phyloP scores from a whole-genome alignment of 129 eudicot genomes.

The Kitagawia praeruptora region DNA sequence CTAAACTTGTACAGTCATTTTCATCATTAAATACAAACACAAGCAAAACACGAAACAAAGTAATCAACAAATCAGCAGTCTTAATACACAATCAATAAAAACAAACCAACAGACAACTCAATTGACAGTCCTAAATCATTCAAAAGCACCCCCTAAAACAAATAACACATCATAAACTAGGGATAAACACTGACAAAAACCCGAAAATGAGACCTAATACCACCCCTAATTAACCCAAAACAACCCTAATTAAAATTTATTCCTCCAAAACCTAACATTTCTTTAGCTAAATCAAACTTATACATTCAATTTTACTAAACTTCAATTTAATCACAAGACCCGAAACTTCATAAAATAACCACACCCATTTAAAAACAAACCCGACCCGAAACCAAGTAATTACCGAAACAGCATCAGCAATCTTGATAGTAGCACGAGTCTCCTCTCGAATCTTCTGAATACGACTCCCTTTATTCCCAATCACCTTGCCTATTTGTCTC shows the following conservation, averaged over 20 bases:
- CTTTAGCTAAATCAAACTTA: no score
- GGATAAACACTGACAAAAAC: no score
- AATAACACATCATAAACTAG: not conserved
- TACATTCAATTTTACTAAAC: no score
- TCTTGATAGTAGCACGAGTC: constrained; percentile 67
- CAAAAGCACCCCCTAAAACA: not conserved
- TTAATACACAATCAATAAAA: no score
- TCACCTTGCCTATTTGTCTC: constrained; percentile 84
- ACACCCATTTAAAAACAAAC: not conserved
- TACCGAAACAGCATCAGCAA: constrained; percentile 83
- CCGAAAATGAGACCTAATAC: no score
- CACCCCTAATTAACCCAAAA: not conserved
- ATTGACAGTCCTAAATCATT: not conserved
- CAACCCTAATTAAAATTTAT: not conserved
- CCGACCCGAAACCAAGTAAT: constrained; percentile 7
- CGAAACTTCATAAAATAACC: not conserved
- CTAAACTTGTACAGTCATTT: no score
- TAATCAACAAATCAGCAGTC: no score
- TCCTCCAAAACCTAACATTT: no score
- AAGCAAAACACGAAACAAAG: no score
- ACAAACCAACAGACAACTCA: not conserved
- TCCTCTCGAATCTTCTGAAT: constrained; percentile 87
- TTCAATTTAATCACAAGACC: no score
- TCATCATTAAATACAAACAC: no score
- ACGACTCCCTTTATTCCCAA: constrained; percentile 74